Percentiles rank a stretch among this genome's conserved stretches.
phyloP scores from a whole-genome alignment of 2,329 filamentous ascomycete species.

The Aspergillus floridensis region DNA sequence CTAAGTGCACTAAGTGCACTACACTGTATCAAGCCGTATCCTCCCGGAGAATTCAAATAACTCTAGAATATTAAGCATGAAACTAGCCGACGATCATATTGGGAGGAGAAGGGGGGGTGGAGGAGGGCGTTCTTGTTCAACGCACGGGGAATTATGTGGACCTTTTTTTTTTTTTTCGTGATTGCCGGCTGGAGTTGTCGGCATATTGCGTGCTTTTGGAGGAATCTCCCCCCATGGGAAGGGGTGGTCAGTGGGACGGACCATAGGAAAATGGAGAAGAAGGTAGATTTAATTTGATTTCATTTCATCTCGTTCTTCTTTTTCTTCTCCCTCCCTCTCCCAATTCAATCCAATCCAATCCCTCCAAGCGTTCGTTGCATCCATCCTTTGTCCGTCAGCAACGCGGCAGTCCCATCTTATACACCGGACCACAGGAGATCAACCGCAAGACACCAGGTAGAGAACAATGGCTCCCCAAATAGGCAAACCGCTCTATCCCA shows the following conservation, averaged over 20 bases:
- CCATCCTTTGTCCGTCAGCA: neutral
- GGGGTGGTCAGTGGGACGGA: neutral
- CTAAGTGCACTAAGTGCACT: no score
- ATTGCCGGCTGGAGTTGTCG: conserved; percentile 6
- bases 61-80: neutral
- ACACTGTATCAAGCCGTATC: no score
- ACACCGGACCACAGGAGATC: neutral
- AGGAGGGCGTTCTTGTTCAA: no score
- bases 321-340: neutral
- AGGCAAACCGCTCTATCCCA: conserved; percentile 4
- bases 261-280: neutral
- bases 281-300: neutral
- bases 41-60: neutral
- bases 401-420: neutral
- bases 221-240: conserved; percentile 9
- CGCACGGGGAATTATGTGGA: neutral
- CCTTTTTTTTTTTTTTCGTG: neutral
- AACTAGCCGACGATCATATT: conserved; percentile 3
- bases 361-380: neutral
- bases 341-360: neutral
- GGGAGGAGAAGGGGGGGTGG: neutral
- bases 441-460: no score
- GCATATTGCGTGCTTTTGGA: conserved; percentile 22
- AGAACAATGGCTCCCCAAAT: conserved; percentile 13
- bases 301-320: neutral